phyloP scores from a whole-genome alignment of 495 filamentous ascomycete genomes.

The Annulohypoxylon bovei region DNA sequence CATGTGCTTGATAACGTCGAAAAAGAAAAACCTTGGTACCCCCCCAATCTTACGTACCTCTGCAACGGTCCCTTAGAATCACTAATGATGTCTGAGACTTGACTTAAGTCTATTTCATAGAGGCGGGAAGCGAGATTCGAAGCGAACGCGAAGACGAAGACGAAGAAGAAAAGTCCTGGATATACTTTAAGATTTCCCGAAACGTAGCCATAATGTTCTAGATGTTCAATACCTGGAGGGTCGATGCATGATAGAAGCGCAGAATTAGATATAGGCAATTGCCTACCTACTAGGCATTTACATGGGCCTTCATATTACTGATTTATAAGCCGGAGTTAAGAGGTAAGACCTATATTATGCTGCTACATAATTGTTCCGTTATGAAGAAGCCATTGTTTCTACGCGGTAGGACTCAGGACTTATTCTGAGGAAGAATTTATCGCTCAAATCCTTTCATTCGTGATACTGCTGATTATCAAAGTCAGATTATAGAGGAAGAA shows the following conservation, averaged over 20 bases:
- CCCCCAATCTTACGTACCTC: conserved; percentile 24
- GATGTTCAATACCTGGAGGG: conserved; percentile 24
- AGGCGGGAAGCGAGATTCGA: conserved; percentile 11
- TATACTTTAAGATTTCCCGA: conserved; percentile 33
- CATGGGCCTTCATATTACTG: conserved; percentile 28
- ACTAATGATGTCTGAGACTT: conserved; percentile 8
- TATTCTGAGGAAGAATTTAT: background rate
- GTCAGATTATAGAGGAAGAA: conserved; percentile 4
- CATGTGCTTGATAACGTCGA: conserved; percentile 16
- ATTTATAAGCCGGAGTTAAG: conserved; percentile 33
- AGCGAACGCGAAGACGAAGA: background rate
- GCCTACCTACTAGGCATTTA: background rate
- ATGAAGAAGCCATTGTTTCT: conserved; percentile 14
- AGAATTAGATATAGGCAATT: conserved; percentile 5
- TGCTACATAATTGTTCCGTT: conserved; percentile 5
- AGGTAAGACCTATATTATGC: background rate
- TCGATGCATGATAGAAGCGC: conserved; percentile 35
- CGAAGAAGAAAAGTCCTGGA: conserved; percentile 18
- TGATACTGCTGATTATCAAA: background rate
- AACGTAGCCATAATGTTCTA: conserved; percentile 10
- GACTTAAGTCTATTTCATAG: conserved; percentile 30
- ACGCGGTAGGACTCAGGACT: background rate
- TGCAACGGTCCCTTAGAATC: conserved; percentile 10
- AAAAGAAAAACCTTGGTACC: background rate
- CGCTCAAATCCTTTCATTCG: background rate